Evolutionary conservation across 257 asterid genomes (phyloP).

Genomic region (Plantago ovata): DNA sequence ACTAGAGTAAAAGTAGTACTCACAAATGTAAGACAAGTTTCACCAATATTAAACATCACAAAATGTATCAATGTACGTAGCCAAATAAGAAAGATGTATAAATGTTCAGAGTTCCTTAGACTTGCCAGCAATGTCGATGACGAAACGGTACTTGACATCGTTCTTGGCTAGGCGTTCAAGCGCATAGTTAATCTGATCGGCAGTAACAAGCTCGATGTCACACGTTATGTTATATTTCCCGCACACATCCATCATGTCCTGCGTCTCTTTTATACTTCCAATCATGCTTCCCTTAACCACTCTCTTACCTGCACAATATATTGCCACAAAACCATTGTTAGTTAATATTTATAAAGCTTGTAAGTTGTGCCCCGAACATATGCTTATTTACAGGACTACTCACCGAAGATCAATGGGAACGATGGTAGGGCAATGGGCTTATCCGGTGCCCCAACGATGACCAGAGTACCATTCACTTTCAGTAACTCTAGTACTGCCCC

Average conservation of each 20-base stretch:
- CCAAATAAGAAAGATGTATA: no score
- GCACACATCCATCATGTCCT: conserved; percentile 77
- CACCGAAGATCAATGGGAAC: conserved; percentile 71
- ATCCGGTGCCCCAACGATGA: conserved; percentile 77
- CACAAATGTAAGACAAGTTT: no score
- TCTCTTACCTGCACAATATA: conserved; percentile 52
- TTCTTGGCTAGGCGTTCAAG: conserved; percentile 58
- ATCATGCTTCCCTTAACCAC: conserved; percentile 78
- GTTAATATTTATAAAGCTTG: neutral
- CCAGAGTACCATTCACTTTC: conserved; percentile 72
- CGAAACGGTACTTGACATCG: conserved; percentile 86
- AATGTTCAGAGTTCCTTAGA: conserved; percentile 20
- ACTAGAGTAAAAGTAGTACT: no score
- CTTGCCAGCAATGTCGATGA: conserved; percentile 52
- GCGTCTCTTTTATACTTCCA: conserved; percentile 80
- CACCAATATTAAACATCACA: no score
- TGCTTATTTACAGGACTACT: neutral
- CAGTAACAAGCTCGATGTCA: conserved; percentile 55
- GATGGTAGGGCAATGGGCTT: conserved; percentile 77
- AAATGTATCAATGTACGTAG: no score
- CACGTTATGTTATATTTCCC: conserved; percentile 65
- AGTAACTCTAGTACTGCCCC: conserved; percentile 61
- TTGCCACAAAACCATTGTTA: neutral
- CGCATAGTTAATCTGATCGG: conserved; percentile 54
- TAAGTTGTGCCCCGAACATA: no score